Evolutionary conservation across 108 stramenopile species (phyloP).

Genomic region (Parmales sp.): DNA sequence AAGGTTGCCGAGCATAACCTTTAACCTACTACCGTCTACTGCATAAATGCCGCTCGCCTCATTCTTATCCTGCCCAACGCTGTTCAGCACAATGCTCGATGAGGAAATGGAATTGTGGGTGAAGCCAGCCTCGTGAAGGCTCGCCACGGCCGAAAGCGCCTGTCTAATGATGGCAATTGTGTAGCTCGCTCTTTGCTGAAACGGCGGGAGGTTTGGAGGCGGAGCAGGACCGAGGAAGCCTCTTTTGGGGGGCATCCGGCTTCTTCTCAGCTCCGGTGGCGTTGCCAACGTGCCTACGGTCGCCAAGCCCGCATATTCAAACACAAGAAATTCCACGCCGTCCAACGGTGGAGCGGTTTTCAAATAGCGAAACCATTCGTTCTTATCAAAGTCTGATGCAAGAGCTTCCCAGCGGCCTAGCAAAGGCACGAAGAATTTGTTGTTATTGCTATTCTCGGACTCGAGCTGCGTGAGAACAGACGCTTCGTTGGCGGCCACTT

Average conservation of each 20-base stretch:
- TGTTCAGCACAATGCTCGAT: slow-evolving; percentile 43
- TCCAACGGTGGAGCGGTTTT: slow-evolving; percentile 54
- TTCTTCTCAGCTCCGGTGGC: slow-evolving; percentile 32
- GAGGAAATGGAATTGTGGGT: slow-evolving; percentile 68
- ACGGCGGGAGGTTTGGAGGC: slow-evolving; percentile 32
- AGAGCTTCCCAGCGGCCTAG: neutral
- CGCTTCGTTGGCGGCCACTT: neutral
- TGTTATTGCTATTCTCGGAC: neutral
- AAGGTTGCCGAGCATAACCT: slow-evolving; percentile 58
- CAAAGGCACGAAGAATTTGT: neutral
- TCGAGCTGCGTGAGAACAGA: neutral
- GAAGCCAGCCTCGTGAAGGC: slow-evolving; percentile 52
- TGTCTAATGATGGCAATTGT: slow-evolving; percentile 53
- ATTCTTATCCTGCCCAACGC: slow-evolving; percentile 49
- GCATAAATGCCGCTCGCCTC: slow-evolving; percentile 50
- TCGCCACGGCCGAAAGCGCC: slow-evolving; percentile 49
- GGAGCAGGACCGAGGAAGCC: slow-evolving; percentile 45
- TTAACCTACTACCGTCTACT: slow-evolving; percentile 24
- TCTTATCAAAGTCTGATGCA: neutral
- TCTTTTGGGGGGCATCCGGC: slow-evolving; percentile 44
- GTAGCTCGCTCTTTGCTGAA: slow-evolving; percentile 49
- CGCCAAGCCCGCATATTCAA: slow-evolving; percentile 60
- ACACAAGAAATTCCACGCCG: slow-evolving; percentile 57
- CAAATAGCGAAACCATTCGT: slow-evolving; percentile 55
- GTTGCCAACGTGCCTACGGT: slow-evolving; percentile 41